phyloP scores from a whole-genome alignment of 2,329 filamentous ascomycete genomes.

The Phialocephala subalpina region DNA sequence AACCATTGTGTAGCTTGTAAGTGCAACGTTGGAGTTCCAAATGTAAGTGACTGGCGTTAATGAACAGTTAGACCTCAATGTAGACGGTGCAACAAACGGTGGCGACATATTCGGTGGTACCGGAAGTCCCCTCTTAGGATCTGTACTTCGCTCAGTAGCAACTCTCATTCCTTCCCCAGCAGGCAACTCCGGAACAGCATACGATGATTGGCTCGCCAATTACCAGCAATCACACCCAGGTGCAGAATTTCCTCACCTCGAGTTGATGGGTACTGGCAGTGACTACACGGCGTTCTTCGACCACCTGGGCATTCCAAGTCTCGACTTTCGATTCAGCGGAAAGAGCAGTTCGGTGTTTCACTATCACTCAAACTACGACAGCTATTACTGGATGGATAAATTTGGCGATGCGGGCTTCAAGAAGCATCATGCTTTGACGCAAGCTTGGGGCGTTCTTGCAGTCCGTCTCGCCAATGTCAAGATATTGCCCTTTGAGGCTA shows the following conservation, averaged over 20 bases:
- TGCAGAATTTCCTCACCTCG: constrained; percentile 48
- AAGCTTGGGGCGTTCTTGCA: neutral
- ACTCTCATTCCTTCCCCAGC: neutral
- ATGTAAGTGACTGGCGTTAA: no score
- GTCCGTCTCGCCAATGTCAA: neutral
- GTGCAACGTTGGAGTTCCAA: no score
- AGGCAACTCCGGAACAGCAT: neutral
- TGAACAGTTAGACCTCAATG: constrained; percentile 36
- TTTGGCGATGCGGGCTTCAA: constrained; percentile 64
- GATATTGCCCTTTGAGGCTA: neutral
- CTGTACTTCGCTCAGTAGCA: constrained; percentile 1
- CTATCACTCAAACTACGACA: constrained; percentile 86
- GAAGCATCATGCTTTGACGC: neutral
- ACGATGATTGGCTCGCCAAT: constrained; percentile 1
- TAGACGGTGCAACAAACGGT: constrained; percentile 20
- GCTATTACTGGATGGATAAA: constrained; percentile 80
- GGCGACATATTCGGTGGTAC: neutral
- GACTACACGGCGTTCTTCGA: constrained; percentile 69
- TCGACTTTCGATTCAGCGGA: constrained; percentile 54
- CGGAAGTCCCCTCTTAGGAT: neutral
- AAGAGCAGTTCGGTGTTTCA: constrained; percentile 63
- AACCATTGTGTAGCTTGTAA: constrained; percentile 42
- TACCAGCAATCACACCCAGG: neutral
- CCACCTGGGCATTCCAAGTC: constrained; percentile 51
- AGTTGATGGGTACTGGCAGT: constrained; percentile 66